Evolutionary conservation across 2,329 filamentous ascomycete species (phyloP), one percentile per base, ranked within the genome.

Genomic region (Ophiostoma ips): DNA sequence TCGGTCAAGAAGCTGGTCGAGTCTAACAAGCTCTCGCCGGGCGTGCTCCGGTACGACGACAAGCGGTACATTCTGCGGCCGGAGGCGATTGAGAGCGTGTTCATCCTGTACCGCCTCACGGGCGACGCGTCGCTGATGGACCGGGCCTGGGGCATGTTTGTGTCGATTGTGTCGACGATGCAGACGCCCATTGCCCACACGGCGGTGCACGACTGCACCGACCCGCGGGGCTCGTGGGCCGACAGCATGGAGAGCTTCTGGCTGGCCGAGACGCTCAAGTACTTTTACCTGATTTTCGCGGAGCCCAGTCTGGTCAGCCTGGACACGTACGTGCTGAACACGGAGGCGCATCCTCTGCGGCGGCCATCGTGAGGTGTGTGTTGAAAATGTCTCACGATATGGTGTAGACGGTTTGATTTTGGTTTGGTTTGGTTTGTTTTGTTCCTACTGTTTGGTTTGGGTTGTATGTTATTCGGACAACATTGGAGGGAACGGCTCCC

Each of bases 81-180:
- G 16, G 85, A 90, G 64, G 84, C 84, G 2, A 87, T 90, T 50
- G 85, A 90, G 67, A 84, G 79, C 13, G 76, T 92, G 4, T 90
- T 87, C 62, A 76, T 87, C 60, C 76, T 90, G 69, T 87, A 83
- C 62, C 76, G 84, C 50, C 70, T 86, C 51, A 87, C 83, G 0
- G 84, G 83, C 24, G 77, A 85, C 55, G 56, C 69, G 1, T 66
- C 70, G 46, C 83, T 79, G 72, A 76, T 77, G 60, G 74, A 83
- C 52, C 79, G 79, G 59, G 84, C 82, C 2, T 87, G 84, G 84
- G 68, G 69, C 51, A 88, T 88, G 84, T 87, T 87, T 60, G 62
- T 74, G 50, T 72, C 76, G 11, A 71, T 88, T 36, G 69, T 77
- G n/a, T 30, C 18, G 19, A 38, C n/a, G 28, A 55, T 41, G 69